Conservation (phyloP, 2,329 filamentous ascomycete genomes). For the Samsoniella hepiali region DNA sequence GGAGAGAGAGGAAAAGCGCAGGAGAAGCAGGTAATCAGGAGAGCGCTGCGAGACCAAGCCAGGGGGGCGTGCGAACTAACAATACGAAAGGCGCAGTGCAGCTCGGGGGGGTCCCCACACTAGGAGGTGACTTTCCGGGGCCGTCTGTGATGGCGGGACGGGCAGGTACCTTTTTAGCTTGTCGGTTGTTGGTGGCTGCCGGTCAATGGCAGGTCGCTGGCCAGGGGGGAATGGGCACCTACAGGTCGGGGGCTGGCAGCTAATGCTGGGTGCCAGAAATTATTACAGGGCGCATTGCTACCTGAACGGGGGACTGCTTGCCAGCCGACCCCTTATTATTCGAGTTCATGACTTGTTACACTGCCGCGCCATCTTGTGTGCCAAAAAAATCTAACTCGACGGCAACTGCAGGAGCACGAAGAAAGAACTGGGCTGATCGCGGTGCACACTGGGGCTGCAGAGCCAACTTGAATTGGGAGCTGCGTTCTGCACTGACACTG, state of each 20-base stretch:
- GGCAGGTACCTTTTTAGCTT: slow-evolving; percentile 9
- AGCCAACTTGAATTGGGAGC: neutral
- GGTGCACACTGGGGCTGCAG: too few species aligned
- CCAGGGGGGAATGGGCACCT: neutral
- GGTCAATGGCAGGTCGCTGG: neutral
- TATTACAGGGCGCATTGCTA: neutral
- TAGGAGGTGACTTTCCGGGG: slow-evolving; percentile 6
- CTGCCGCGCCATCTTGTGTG: neutral
- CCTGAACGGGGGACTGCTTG: too few species aligned
- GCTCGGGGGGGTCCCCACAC: neutral
- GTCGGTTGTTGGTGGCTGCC: neutral
- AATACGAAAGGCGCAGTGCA: slow-evolving; percentile 11
- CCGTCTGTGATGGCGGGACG: neutral
- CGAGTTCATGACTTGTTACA: too few species aligned
- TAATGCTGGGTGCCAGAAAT: too few species aligned
- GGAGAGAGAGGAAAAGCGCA: neutral
- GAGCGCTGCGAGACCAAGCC: neutral
- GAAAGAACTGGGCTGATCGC: neutral
- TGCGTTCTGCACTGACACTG: slow-evolving; percentile 9
- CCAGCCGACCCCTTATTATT: neutral
- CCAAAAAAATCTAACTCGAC: too few species aligned
- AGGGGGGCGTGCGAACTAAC: slow-evolving; percentile 11
- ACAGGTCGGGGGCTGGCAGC: neutral
- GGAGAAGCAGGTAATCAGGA: slow-evolving; percentile 17
- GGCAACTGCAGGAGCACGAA: neutral